Evolutionary conservation across 495 filamentous ascomycete genomes (phyloP).

Genomic region (Penicillium nucicola): DNA sequence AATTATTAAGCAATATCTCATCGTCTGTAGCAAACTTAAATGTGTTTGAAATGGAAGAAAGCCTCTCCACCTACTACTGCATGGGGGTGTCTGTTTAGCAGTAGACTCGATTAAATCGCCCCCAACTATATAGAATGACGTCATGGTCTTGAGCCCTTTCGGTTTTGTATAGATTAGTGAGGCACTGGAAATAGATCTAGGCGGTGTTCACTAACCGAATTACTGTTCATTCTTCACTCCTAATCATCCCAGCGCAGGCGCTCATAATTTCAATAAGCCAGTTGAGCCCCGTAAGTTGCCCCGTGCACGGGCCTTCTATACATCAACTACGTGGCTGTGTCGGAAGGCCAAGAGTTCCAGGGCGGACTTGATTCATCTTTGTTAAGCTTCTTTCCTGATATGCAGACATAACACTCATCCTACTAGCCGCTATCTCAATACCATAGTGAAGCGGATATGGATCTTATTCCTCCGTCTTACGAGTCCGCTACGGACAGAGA

Average conservation of each 20-base stretch:
- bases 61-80: too few relatives aligned
- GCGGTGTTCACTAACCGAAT: neutral
- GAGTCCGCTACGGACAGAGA: slow-evolving; percentile 55
- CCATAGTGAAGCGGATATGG: slow-evolving; percentile 22
- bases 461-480: slow-evolving; percentile 59
- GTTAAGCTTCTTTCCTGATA: neutral
- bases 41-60: too few relatives aligned
- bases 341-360: neutral
- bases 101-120: too few relatives aligned
- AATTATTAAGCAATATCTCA: too few relatives aligned
- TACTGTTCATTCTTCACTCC: too few relatives aligned
- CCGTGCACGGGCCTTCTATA: too few relatives aligned
- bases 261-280: too few relatives aligned
- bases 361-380: neutral
- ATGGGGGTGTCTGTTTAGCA: too few relatives aligned
- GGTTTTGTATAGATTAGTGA: neutral
- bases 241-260: too few relatives aligned
- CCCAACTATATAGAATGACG: neutral
- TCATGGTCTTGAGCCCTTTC: neutral
- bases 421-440: too few relatives aligned
- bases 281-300: too few relatives aligned
- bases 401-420: slow-evolving; percentile 8
- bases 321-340: slow-evolving; percentile 7
- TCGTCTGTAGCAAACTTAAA: too few relatives aligned
- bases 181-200: neutral